Evolutionary conservation across 306 rosid genomes (phyloP), one percentile per base, ranked within the genome.

Genomic region (Senna tora): DNA sequence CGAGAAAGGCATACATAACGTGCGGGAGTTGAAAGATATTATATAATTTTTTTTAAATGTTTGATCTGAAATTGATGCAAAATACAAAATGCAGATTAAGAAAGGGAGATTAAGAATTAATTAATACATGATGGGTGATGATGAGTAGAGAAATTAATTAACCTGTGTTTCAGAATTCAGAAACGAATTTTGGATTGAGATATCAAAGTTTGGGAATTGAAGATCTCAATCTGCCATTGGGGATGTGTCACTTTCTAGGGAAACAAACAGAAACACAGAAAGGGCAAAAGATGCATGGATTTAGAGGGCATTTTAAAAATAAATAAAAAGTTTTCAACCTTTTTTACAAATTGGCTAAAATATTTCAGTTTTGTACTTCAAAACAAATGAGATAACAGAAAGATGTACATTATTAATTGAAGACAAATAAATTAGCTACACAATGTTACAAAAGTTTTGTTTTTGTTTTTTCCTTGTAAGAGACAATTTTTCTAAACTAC

Each of bases 81-180:
- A 62, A 36, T 3, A 25, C 30, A 61, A 6, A 36, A 4, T 36
- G 39, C 39, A 36, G 39, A 36, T 36, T 36, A 36, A 25, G 39
- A 36, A 36, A 36, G 39, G 8, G 5, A 36, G 39, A 7, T 36
- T 36, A 7, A 36, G 0, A 36, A 36, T 25, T 25, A 25, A 25
- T 25, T 25, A 25, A 65, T 58, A 43, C 45, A 58, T 14, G 61
- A 30, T 20, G 60, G 70, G 13, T 13, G 74, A 68, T 13, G 74
- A 68, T 77, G 79, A 75, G 65, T 8, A 14, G n/a, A 38, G 38
- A 36, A 36, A 36, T 36, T 36, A 5, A 32, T n/a, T 32, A 34
- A 73, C 65, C 73, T 75, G 79, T 75, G 84, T 9, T 75, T 82
- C 7, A 36, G 8, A 36, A 36, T 36, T 65, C 59, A 51, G 25